Evolutionary conservation across 257 asterid genomes (phyloP).

Genomic region (Salvia miltiorrhiza): DNA sequence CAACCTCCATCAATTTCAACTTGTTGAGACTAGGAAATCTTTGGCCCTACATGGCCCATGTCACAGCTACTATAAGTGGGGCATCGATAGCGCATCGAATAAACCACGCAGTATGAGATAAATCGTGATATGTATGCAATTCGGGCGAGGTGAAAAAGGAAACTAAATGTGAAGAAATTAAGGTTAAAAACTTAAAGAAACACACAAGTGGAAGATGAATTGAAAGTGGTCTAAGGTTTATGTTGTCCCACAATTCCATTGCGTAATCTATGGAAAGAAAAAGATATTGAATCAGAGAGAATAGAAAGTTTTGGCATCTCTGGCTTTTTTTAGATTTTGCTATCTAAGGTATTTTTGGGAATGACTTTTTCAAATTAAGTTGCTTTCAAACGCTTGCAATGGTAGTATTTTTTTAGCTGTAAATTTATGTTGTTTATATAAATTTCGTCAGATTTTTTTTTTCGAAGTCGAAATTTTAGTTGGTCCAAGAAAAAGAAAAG

Average conservation of each 20-base stretch:
- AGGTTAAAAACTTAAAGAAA: conserved; percentile 35
- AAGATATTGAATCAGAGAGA: neutral
- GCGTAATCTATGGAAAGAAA: neutral
- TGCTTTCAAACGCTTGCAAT: no score
- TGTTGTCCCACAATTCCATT: conserved; percentile 27
- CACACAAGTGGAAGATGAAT: neutral
- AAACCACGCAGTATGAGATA: no score
- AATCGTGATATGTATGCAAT: neutral
- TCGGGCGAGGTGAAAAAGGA: neutral
- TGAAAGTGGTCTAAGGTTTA: conserved; percentile 30
- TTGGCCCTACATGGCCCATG: conserved; percentile 37
- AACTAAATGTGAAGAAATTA: neutral
- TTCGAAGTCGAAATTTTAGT: no score
- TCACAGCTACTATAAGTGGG: conserved; percentile 11
- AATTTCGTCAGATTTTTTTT: no score
- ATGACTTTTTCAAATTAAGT: no score
- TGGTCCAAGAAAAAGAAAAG: no score
- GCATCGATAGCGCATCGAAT: no score
- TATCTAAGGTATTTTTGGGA: neutral
- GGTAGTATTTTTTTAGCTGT: no score
- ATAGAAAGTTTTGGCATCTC: neutral
- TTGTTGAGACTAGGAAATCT: conserved; percentile 16
- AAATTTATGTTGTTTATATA: no score
- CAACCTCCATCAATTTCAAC: conserved; percentile 13
- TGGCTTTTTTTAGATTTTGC: neutral